Evolutionary conservation across 2,329 filamentous ascomycete species (phyloP).

Genomic region (Colletotrichum truncatum): DNA sequence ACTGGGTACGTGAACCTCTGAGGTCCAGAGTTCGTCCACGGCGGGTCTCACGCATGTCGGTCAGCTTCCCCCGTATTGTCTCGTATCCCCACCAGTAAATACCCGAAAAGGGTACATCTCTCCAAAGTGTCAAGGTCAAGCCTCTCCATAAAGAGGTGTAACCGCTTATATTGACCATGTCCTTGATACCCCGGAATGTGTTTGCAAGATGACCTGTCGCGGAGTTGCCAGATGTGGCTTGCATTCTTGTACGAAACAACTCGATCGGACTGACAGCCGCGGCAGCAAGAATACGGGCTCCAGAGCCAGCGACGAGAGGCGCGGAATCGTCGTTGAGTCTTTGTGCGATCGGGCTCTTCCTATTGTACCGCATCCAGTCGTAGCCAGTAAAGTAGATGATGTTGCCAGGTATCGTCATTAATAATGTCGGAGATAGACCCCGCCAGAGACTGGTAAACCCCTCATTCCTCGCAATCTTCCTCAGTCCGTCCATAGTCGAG

Average conservation of each 20-base stretch:
- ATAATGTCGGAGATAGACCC: constrained; percentile 89
- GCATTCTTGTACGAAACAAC: constrained; percentile 91
- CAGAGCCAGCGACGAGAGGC: constrained; percentile 81
- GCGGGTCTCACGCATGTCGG: constrained; percentile 69
- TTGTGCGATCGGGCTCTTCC: constrained; percentile 74
- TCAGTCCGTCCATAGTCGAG: constrained; percentile 89
- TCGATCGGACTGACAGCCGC: constrained; percentile 89
- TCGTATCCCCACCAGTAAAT: constrained; percentile 99
- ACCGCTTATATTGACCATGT: constrained; percentile 82
- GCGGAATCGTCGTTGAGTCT: constrained; percentile 75
- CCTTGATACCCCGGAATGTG: constrained; percentile 78
- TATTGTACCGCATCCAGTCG: constrained; percentile 86
- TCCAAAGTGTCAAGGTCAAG: constrained; percentile 89
- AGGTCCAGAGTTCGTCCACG: constrained; percentile 51
- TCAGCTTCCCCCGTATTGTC: constrained; percentile 76
- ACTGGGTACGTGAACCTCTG: constrained; percentile 48
- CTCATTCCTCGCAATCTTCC: constrained; percentile 95
- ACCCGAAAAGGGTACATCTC: constrained; percentile 96
- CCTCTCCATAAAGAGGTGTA: constrained; percentile 90
- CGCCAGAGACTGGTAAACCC: constrained; percentile 89
- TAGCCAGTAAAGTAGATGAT: constrained; percentile 99
- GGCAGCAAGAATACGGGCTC: constrained; percentile 82
- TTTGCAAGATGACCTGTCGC: constrained; percentile 78
- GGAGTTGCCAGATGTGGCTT: constrained; percentile 72
- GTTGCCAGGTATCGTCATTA: constrained; percentile 94